These are phyloP conservation scores for Starmerella potacharoeniae DNA, from an alignment of 805 yeast species.

Conservation along the genomic window DNA sequence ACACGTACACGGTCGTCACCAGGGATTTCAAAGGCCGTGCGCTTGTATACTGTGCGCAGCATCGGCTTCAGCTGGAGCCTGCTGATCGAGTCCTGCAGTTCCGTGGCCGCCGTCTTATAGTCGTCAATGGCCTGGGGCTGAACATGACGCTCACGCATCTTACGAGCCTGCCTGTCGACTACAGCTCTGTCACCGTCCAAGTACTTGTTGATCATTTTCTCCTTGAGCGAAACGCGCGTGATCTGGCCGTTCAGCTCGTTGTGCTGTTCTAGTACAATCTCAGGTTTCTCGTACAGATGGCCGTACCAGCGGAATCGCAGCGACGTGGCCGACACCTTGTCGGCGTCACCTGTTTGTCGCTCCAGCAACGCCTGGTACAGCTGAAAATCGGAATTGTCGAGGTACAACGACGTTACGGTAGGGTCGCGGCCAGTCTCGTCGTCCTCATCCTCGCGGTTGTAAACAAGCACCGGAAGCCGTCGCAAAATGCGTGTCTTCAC, in stretches of 20 bases:
- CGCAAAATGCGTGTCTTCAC: conserved; percentile 91
- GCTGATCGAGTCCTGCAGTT: conserved; percentile 50
- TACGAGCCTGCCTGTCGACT: conserved; percentile 44
- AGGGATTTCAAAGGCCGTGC: conserved; percentile 96
- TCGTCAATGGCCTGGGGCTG: conserved; percentile 42
- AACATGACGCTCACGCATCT: conserved; percentile 52
- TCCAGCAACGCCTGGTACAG: conserved; percentile 74
- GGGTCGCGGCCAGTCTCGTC: conserved; percentile 51
- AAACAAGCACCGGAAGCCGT: conserved; percentile 83
- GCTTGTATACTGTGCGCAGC: conserved; percentile 71
- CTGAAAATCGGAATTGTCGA: conserved; percentile 74
- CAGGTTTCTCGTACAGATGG: conserved; percentile 59
- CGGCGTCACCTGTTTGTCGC: conserved; percentile 31
- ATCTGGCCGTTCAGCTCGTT: conserved; percentile 36
- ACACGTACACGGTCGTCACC: conserved; percentile 91
- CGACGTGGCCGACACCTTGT: conserved; percentile 49
- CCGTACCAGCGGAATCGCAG: conserved; percentile 89
- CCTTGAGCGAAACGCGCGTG: conserved; percentile 58
- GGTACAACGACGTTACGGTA: conserved; percentile 71
- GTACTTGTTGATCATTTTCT: conserved; percentile 68
- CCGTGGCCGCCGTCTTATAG: conserved; percentile 44
- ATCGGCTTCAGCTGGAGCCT: conserved; percentile 70
- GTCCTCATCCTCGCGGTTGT: conserved; percentile 43
- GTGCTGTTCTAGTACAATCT: conserved; percentile 71
- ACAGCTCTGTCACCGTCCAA: conserved; percentile 40